Conservation (phyloP, 1,284 basidiomycete species). For the Cryptococcus floricola region DNA sequence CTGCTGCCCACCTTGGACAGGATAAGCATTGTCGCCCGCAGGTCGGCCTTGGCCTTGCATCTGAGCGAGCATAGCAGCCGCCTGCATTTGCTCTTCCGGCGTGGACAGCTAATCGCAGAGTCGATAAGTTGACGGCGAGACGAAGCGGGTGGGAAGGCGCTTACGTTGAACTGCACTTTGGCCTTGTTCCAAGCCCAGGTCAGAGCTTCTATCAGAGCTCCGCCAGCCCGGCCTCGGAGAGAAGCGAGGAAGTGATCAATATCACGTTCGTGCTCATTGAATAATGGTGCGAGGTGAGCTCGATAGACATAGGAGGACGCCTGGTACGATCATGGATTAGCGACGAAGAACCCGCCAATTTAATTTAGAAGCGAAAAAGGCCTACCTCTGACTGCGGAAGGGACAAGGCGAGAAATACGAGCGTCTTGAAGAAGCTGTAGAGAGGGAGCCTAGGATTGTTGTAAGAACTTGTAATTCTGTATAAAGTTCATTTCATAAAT, state of each 20-base stretch:
- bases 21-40: conserved; percentile 5
- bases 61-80: neutral
- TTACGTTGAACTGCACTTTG: conserved; percentile 36
- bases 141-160: conserved; percentile 8
- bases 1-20: conserved; percentile 19
- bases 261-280: conserved; percentile 61
- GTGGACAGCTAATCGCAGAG: neutral
- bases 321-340: conserved; percentile 44
- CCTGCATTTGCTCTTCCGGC: neutral
- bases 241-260: conserved; percentile 61
- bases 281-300: conserved; percentile 63
- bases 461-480: neutral
- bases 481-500: neutral
- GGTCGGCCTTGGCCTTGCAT: neutral
- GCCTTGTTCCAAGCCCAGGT: conserved; percentile 43
- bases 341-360: neutral
- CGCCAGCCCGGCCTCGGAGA: conserved; percentile 30
- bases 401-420: conserved; percentile 67
- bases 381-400: conserved; percentile 68
- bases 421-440: conserved; percentile 68
- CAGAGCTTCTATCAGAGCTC: conserved; percentile 27
- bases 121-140: neutral
- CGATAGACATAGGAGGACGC: conserved; percentile 70
- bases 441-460: conserved; percentile 63
- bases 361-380: conserved; percentile 7